Conservation (phyloP, 1,139 yeast genomes). For the Dujonia santamariae region DNA sequence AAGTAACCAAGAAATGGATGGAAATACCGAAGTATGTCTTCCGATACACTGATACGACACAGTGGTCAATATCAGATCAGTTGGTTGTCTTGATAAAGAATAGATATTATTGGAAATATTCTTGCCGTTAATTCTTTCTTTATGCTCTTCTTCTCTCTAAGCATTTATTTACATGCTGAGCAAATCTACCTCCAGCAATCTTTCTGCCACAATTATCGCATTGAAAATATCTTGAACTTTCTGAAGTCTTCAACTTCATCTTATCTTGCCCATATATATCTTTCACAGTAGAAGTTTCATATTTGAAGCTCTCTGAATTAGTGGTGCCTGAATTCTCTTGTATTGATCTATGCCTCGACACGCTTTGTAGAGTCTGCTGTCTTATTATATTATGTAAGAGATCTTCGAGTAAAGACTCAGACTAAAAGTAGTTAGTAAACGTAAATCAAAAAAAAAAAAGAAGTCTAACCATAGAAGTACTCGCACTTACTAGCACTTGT, state of each 20-base stretch:
- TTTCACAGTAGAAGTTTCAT: conserved; percentile 16
- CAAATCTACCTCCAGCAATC: conserved; percentile 88
- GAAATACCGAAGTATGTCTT: too few relatives aligned
- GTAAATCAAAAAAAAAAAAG: neutral
- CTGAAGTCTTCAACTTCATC: conserved; percentile 35
- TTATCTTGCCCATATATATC: conserved; percentile 45
- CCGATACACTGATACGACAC: too few relatives aligned
- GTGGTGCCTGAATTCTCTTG: conserved; percentile 18
- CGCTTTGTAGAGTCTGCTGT: conserved; percentile 28
- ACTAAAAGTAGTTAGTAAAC: conserved; percentile 16
- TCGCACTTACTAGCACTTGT: conserved; percentile 15
- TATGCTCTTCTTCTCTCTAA: conserved; percentile 40
- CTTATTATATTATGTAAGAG: conserved; percentile 34
- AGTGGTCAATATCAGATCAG: too few relatives aligned
- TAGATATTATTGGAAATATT: too few relatives aligned
- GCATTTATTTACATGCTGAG: conserved; percentile 89
- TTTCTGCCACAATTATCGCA: conserved; percentile 83
- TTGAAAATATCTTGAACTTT: conserved; percentile 55
- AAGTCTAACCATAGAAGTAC: conserved; percentile 1
- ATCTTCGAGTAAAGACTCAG: conserved; percentile 31
- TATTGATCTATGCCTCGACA: conserved; percentile 24
- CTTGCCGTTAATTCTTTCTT: neutral
- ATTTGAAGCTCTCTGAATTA: conserved; percentile 6
- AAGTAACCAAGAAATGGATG: too few relatives aligned
- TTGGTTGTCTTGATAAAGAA: too few relatives aligned